Conservation (phyloP, 2,329 filamentous ascomycete genomes). For the Trichoderma brevicompactum region DNA sequence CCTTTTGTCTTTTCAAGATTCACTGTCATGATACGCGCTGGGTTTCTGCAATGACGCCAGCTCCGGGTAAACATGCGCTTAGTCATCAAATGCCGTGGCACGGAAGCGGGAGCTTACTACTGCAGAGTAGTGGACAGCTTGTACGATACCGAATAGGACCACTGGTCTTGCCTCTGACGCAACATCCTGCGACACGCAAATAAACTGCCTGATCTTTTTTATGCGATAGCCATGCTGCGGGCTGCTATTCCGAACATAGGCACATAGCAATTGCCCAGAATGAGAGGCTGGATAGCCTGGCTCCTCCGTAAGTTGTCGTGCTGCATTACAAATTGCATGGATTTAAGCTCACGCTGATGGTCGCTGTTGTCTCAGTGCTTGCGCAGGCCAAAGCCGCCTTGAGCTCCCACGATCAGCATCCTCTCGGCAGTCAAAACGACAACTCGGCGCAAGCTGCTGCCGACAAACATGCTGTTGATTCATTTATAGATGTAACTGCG, state of each 20-base stretch:
- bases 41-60: constrained; percentile 4
- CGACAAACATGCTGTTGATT: constrained; percentile 41
- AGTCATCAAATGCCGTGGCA: constrained; percentile 10
- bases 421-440: constrained; percentile 41
- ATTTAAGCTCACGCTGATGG: constrained; percentile 34
- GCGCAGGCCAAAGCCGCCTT: constrained; percentile 49
- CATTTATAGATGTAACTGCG: constrained; percentile 39
- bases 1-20: neutral
- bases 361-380: constrained; percentile 46
- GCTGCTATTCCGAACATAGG: constrained; percentile 34
- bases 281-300: constrained; percentile 49
- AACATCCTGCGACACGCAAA: constrained; percentile 19
- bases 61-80: constrained; percentile 13
- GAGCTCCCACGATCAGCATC: constrained; percentile 47
- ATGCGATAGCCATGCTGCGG: constrained; percentile 38
- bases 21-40: constrained; percentile 4
- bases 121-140: constrained; percentile 30
- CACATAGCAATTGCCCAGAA: constrained; percentile 45
- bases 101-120: constrained; percentile 12
- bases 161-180: constrained; percentile 12
- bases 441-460: constrained; percentile 37
- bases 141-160: constrained; percentile 19
- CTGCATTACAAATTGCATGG: constrained; percentile 23
- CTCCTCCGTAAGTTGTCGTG: constrained; percentile 47
- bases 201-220: neutral